These are phyloP conservation scores for Cardamine resedifolia DNA, from an alignment of 345 rosid genomes.

Conservation along the genomic window DNA sequence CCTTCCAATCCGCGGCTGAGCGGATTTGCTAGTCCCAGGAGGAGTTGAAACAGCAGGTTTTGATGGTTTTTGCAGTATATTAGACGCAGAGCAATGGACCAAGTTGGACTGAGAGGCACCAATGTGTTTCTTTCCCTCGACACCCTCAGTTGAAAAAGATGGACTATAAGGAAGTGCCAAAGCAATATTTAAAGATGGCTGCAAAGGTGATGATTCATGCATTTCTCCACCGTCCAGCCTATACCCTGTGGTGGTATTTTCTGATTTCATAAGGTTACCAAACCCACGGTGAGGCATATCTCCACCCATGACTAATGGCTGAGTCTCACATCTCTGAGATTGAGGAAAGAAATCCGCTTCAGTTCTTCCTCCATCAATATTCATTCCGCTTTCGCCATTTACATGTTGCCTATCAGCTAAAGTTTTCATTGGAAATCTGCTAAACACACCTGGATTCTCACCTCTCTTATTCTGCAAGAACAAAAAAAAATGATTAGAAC, in stretches of 20 bases:
- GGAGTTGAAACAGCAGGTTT: conserved; percentile 40
- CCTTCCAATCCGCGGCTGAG: conserved; percentile 64
- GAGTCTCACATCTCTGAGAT: conserved; percentile 41
- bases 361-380: conserved; percentile 47
- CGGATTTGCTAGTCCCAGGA: conserved; percentile 50
- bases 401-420: conserved; percentile 38
- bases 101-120: conserved; percentile 44
- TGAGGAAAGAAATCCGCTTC: conserved; percentile 51
- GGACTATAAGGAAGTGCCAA: conserved; percentile 48
- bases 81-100: conserved; percentile 54
- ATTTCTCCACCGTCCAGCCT: conserved; percentile 52
- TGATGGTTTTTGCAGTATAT: conserved; percentile 56
- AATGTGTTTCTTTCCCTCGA: conserved; percentile 52
- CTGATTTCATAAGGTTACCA: conserved; percentile 36
- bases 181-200: conserved; percentile 63
- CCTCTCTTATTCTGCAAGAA: conserved; percentile 47
- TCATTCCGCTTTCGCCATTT: conserved; percentile 39
- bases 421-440: conserved; percentile 38
- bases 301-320: conserved; percentile 38
- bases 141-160: conserved; percentile 42
- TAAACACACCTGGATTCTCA: conserved; percentile 48
- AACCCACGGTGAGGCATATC: conserved; percentile 41
- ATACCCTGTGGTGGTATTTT: conserved; percentile 36
- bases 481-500: neutral
- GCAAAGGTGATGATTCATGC: conserved; percentile 52